These are phyloP conservation scores for Colletotrichum lini DNA, from an alignment of 2,329 filamentous ascomycete genomes.

Conservation along the genomic window DNA sequence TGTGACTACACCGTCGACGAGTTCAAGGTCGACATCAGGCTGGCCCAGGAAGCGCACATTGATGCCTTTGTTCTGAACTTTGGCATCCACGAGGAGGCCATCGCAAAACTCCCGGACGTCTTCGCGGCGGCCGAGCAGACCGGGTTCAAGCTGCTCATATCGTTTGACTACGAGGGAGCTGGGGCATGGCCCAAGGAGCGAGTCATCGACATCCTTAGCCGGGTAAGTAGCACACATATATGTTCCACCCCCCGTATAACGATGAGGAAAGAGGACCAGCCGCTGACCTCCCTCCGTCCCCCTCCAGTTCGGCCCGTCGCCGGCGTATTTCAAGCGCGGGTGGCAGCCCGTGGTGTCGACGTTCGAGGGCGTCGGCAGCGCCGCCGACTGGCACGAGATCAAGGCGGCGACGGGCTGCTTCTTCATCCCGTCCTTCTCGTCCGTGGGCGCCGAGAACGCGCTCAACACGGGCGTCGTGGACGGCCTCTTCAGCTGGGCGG, in stretches of 20 bases:
- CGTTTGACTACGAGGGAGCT: slow-evolving; percentile 39
- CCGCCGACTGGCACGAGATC: slow-evolving; percentile 60
- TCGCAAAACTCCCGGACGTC: slow-evolving; percentile 34
- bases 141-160: slow-evolving; percentile 40
- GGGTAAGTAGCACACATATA: neutral
- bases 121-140: slow-evolving; percentile 37
- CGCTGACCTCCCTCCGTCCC: neutral
- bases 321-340: slow-evolving; percentile 45
- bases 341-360: slow-evolving; percentile 56
- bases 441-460: slow-evolving; percentile 51
- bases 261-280: no score
- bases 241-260: no score
- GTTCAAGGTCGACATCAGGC: slow-evolving; percentile 34
- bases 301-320: slow-evolving; percentile 22
- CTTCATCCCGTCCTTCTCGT: slow-evolving; percentile 62
- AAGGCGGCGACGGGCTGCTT: slow-evolving; percentile 56
- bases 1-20: slow-evolving; percentile 34
- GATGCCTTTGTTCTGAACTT: slow-evolving; percentile 41
- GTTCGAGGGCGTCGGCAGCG: slow-evolving; percentile 59
- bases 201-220: slow-evolving; percentile 35
- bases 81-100: slow-evolving; percentile 40
- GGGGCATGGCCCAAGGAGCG: slow-evolving; percentile 37
- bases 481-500: slow-evolving; percentile 56
- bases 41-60: slow-evolving; percentile 40
- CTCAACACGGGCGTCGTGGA: slow-evolving; percentile 46